Conservation (phyloP, 1,284 basidiomycete species). For the Cystobasidium pallidum region DNA sequence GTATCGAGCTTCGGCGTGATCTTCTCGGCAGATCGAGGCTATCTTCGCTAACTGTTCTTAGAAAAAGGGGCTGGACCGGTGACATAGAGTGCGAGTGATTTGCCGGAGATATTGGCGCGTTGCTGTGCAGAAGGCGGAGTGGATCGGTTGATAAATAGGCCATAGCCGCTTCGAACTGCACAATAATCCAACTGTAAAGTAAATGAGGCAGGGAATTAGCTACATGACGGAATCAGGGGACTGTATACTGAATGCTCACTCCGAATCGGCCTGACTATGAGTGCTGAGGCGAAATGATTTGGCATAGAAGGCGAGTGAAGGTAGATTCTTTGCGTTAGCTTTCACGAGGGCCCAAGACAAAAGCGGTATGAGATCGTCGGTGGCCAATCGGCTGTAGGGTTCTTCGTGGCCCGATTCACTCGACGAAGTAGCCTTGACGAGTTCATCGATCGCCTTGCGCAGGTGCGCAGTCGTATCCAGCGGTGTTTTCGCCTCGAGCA, state of each 20-base stretch:
- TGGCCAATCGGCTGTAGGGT: conserved; percentile 16
- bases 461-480: conserved; percentile 31
- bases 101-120: background rate
- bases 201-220: background rate
- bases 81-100: conserved; percentile 13
- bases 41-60: conserved; percentile 23
- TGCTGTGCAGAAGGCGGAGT: background rate
- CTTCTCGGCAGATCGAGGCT: background rate
- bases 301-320: conserved; percentile 42
- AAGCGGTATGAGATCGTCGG: conserved; percentile 45
- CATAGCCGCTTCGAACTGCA: conserved; percentile 45
- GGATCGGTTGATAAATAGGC: conserved; percentile 43
- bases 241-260: conserved; percentile 23
- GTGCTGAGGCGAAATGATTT: conserved; percentile 26
- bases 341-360: conserved; percentile 38
- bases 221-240: background rate
- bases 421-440: conserved; percentile 28
- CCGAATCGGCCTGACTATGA: conserved; percentile 13
- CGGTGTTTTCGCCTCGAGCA: conserved; percentile 42
- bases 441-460: conserved; percentile 38
- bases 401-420: conserved; percentile 18
- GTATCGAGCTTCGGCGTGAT: conserved; percentile 31
- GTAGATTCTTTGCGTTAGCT: conserved; percentile 30
- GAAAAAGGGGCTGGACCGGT: conserved; percentile 14
- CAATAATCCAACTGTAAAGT: conserved; percentile 42